Base-by-base conservation (phyloP, 1,284 basidiomycete species). In the Apiotrichum domesticum region DNA sequence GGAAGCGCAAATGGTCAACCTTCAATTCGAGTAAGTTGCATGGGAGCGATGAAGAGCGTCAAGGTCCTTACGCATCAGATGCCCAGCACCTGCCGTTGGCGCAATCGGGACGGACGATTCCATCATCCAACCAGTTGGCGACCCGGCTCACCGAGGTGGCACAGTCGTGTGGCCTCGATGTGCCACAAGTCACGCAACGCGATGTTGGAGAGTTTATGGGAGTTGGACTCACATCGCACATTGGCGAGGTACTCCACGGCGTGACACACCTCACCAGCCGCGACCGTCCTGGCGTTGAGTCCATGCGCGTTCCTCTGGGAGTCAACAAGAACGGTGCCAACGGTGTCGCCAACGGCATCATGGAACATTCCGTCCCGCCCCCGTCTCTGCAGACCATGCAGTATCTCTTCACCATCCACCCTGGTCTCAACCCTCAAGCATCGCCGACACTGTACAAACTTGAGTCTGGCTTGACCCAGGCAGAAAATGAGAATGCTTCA, bases 201-300 rank as follows among this genome's bases (percentile, higher is more conserved):
- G 71, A 72, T 9, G 62, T 73, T 13, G 74, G 74, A 57, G 70
- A 75, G 54, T 75, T 77, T 58, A 62, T 77, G 56, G 70, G 72
- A 4, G 61, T 75, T 8, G 74, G 72, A 0, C 57, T 75, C 35
- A 69, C 74, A 54, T 58, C 66, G 11, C 71, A 74, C 46, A 55
- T 76, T 1, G 63, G 58, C 41, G 69, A 73, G 46, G 58, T 74
- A 6, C 48, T 74, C 7, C 69, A 73, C 53, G 55, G 58, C 10
- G 41, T 69, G 8, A 66, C 70, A 1, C 71, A 71, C 46, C 52
- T 74, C 13, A 70, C 67, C 0, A 68, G 63, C 0, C 61, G 60
- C 14, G 70, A 72, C 53, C 62, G 71, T 4, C 70, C 70, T 4
- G 69, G 68, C 4, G 52, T 46, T 11, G 65, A 67, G 37, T 70